These are phyloP conservation scores for Stipa capillata DNA, from an alignment of 176 grass and related monocot species.

Conservation along the genomic window DNA sequence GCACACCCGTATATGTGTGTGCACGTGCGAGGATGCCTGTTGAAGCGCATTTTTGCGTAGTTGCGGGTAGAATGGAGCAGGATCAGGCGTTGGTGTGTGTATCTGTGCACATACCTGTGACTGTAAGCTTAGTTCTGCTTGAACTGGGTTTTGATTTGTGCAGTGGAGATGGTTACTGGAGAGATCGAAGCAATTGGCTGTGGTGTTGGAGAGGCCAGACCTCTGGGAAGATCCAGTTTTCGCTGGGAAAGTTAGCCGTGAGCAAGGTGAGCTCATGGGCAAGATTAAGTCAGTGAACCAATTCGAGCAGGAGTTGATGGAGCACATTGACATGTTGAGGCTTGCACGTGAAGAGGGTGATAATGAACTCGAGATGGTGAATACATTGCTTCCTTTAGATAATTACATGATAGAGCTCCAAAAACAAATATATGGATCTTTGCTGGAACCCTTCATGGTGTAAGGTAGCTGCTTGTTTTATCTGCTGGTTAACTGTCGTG, in stretches of 20 bases:
- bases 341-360: slow-evolving; percentile 90
- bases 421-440: not conserved
- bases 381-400: not conserved
- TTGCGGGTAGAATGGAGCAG: too few species aligned
- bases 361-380: slow-evolving; percentile 76
- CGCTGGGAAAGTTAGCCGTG: slow-evolving; percentile 80
- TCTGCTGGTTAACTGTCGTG: not conserved
- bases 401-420: not conserved
- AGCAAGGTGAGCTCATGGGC: slow-evolving; percentile 70
- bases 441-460: not conserved
- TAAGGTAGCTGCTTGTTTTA: slow-evolving; percentile 19
- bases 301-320: slow-evolving; percentile 75
- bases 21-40: too few species aligned
- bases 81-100: too few species aligned
- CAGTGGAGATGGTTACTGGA: slow-evolving; percentile 84
- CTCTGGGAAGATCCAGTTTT: slow-evolving; percentile 87
- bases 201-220: slow-evolving; percentile 66
- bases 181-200: slow-evolving; percentile 54
- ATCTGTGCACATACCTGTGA: not conserved
- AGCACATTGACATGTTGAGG: slow-evolving; percentile 87
- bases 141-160: not conserved
- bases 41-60: too few species aligned
- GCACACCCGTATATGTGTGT: not conserved
- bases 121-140: not conserved
- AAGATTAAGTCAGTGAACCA: slow-evolving; percentile 75